phyloP scores from a whole-genome alignment of 108 stramenopile genomes.

The Cyclostephanos tholiformis region DNA sequence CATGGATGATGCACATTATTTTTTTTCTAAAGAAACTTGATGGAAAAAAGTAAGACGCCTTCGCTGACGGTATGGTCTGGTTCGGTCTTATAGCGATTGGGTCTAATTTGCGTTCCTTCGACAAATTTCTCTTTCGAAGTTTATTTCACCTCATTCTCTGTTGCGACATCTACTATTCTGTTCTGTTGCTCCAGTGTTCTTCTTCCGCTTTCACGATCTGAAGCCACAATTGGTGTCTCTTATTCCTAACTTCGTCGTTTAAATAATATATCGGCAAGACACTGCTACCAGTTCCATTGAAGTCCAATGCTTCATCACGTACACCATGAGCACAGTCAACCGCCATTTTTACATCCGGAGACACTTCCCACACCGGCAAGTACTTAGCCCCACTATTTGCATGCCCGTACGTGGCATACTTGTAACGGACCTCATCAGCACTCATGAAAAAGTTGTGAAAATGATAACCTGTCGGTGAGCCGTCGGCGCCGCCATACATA shows the following conservation, averaged over 20 bases:
- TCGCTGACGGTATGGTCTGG: no score
- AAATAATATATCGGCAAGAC: conserved; percentile 3
- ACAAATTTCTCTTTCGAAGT: background rate
- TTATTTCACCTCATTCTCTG: background rate
- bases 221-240: background rate
- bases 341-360: background rate
- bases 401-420: conserved; percentile 53
- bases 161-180: background rate
- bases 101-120: background rate
- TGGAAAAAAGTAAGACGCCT: no score
- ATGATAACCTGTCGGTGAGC: conserved; percentile 39
- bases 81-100: no score
- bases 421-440: conserved; percentile 26
- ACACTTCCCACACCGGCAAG: conserved; percentile 7
- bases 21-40: background rate
- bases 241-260: background rate
- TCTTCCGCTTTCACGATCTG: background rate
- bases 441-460: conserved; percentile 55
- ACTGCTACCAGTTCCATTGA: background rate
- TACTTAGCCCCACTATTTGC: conserved; percentile 15
- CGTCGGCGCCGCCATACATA: background rate
- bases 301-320: background rate
- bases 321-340: background rate
- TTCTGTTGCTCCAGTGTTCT: background rate
- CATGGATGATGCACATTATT: background rate